Base-by-base conservation (phyloP, 2,329 filamentous ascomycete species). In the Paecilomyces niveus region DNA sequence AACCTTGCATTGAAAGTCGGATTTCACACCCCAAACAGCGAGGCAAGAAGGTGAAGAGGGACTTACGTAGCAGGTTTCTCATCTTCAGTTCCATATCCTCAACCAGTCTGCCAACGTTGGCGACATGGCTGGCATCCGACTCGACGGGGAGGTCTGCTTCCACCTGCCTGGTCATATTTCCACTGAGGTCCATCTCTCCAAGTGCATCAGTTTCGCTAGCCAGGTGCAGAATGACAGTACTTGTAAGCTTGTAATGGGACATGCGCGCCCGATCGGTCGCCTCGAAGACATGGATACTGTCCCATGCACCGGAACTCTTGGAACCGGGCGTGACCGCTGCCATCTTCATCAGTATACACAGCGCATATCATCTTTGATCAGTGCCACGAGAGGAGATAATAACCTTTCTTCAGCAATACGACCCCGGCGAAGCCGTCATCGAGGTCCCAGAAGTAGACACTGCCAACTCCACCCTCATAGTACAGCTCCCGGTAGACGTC, bases 31-130 rank as follows among this genome's bases (percentile, higher is more conserved):
- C 62, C 53, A 31, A 51, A 57, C n/a, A 10, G 15, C 13, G 4
- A n/a, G 13, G 13, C 31, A 21, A 49, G 39, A n/a, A 53, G 7
- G 35, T 4, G 5, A 33, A 45, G 26, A 54, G 18, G 54, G 45
- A 72, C 78, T 62, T 74, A 82, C 80, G 93, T 73, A 99, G 80
- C 75, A 97, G 76, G 76, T 99, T 99, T 64, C 94, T 86, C 94
- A 99, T 97, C 83, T 97, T 96, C 73, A 97, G 85, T 80, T 99
- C 94, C 94, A 99, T 97, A 75, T 99, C 94, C 81, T 99, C 94
- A 56, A 99, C 92, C 71, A 99, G 82, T 63, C 88, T 84, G 59
- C 94, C 94, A 61, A 97, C 90, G 76, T 99, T 99, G 67, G 89
- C 90, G 67, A 99, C 94, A 80, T 99, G 94, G 74, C 89, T 91